Conservation (phyloP, 345 rosid genomes). For the Citrus trifoliata region DNA sequence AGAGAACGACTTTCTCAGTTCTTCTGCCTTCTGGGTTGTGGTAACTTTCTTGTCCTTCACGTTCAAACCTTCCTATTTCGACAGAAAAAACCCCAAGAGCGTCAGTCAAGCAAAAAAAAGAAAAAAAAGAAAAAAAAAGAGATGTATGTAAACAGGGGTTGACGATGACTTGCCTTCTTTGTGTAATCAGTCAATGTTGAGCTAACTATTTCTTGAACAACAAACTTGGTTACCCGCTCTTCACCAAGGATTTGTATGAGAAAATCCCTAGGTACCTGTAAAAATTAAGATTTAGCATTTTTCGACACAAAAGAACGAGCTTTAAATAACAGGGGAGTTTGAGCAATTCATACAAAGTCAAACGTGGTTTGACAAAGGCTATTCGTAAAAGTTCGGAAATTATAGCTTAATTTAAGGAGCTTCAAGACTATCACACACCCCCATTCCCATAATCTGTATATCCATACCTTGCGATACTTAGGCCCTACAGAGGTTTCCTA, state of each 20-base stretch:
- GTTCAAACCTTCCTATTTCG: slow-evolving; percentile 42
- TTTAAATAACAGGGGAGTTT: neutral
- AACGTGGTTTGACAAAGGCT: neutral
- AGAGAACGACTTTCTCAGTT: slow-evolving; percentile 44
- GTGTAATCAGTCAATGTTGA: slow-evolving; percentile 58
- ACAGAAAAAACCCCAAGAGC: neutral
- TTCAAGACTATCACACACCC: neutral
- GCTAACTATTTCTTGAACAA: slow-evolving; percentile 57
- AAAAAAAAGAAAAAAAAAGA: too few species aligned
- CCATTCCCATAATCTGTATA: neutral
- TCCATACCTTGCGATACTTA: neutral
- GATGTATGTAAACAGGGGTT: neutral
- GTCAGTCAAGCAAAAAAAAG: neutral
- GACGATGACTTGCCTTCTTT: slow-evolving; percentile 36
- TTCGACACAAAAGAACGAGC: neutral
- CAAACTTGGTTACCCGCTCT: slow-evolving; percentile 57
- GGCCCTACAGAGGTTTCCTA: neutral
- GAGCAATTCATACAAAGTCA: neutral
- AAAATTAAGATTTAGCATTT: slow-evolving; percentile 1
- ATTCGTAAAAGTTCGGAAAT: neutral
- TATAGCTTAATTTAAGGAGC: neutral
- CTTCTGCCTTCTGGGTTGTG: slow-evolving; percentile 48
- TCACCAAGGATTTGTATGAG: slow-evolving; percentile 51
- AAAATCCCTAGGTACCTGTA: slow-evolving; percentile 51
- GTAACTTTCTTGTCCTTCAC: slow-evolving; percentile 55